These are phyloP conservation scores for Fusarium sp. DNA, from an alignment of 2,329 filamentous ascomycete species.

Conservation along the genomic window DNA sequence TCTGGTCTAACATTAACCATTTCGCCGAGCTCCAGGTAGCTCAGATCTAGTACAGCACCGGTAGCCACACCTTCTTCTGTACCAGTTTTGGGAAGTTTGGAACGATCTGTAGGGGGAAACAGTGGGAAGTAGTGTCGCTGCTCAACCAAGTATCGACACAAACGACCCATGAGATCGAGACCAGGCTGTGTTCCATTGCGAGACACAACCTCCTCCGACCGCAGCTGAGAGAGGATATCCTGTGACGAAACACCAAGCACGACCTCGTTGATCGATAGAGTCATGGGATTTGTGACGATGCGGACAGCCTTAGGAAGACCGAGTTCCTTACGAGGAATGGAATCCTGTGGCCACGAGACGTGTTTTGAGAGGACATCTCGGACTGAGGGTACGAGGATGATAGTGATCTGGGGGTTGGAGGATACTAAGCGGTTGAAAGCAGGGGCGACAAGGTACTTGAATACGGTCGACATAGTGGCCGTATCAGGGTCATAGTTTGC, in stretches of 20 bases:
- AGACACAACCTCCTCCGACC: conserved; percentile 72
- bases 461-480: conserved; percentile 83
- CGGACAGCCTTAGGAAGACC: conserved; percentile 81
- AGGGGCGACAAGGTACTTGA: conserved; percentile 81
- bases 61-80: conserved; percentile 69
- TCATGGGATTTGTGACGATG: conserved; percentile 91
- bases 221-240: conserved; percentile 84
- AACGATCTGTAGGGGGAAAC: conserved; percentile 81
- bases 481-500: conserved; percentile 77
- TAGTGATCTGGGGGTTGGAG: conserved; percentile 79
- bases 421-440: conserved; percentile 76
- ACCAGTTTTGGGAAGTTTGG: conserved; percentile 73
- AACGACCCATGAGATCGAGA: conserved; percentile 73
- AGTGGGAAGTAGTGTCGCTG: conserved; percentile 92
- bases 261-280: conserved; percentile 86
- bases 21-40: conserved; percentile 88
- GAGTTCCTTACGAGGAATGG: conserved; percentile 75
- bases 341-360: conserved; percentile 81
- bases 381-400: conserved; percentile 84
- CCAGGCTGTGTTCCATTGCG: conserved; percentile 39
- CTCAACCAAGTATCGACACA: conserved; percentile 82
- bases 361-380: conserved; percentile 85
- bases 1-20: conserved; percentile 90
- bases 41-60: conserved; percentile 83
- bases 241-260: conserved; percentile 84